Evolutionary conservation across 192 early-diverging fungal species (phyloP), one percentile per base, ranked within the genome.

Genomic region (Rhizoclosmatium globosum): DNA sequence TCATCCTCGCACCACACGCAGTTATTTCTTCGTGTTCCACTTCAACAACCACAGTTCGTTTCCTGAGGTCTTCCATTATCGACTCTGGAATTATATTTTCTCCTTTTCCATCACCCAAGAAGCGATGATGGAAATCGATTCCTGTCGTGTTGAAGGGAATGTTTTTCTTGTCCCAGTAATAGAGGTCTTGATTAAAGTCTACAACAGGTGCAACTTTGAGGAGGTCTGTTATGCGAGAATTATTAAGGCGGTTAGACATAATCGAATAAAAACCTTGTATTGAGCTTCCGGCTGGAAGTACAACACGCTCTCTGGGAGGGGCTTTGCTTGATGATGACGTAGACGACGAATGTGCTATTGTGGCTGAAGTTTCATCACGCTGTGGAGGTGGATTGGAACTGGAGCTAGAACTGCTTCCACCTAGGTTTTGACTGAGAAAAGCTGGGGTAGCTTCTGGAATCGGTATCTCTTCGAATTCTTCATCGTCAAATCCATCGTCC

Each of bases 101-200:
- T 13, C 72, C 72, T 1, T 11, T 60, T 39, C 72, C 72, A 59
- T 74, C 72, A 19, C 72, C 72, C 39, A 74, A 43, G 46, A 74
- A 74, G 19, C 72, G 72, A 47, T 74, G 72, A 43, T 74, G 72
- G 46, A 74, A 74, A 23, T 74, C 44, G 7, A 74, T 60, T 39
- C 72, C 72, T 4, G 72, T 62, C 7, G 72, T 46, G 38, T 77
- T 77, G 56, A 77, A 61, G 4, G 64, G 76, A 19, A 71, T n/a
- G 38, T 38, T 19, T 69, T 77, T 77, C 42, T 70, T 70, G 76
- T 77, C 68, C 66, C 76, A 77, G 66, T 70, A 77, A 57, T 77
- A 77, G 9, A 77, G 59, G 46, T 77, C 76, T 31, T 70, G 3
- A 21, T 68, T 39, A 45, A 44, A 77, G 39, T n/a, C n/a, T 4